Base-by-base conservation (phyloP, 1,139 yeast species). In the Pichia sp. region DNA sequence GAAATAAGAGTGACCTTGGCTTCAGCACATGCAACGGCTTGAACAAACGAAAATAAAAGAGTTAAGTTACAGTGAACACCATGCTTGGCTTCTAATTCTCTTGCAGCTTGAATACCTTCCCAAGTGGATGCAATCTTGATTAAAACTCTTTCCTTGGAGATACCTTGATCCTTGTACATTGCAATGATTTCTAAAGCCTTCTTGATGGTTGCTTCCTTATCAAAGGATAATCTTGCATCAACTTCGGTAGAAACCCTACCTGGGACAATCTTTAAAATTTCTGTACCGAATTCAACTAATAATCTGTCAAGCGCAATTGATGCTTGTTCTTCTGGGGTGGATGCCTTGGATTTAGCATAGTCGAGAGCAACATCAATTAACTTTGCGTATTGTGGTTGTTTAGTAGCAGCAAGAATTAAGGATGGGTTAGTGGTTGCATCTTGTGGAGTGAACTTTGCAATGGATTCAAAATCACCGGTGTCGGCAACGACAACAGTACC, bases 371-470 rank as follows among this genome's bases (percentile, higher is more conserved):
- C 77, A 68, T 92, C 97, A 60, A 92, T 87, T 69, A 92, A 79
- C 68, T 80, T 77, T 57, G 96, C 84, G 73, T 92, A 92, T 65
- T 85, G 90, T 48, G 92, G 72, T 75, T 89, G 87, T 72, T 85
- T 87, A 54, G 97, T 68, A 55, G 98, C 98, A 58, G 97, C 97
- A 65, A 94, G 78, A 66, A 92, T 92, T 75, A 92, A 79, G 42
- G 98, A 90, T 60, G 99, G 98, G 77, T 92, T 92, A 70, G 99
- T 92, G 66, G 98, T 92, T 59, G 98, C 96, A 72, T 92, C 98
- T 76, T 92, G 97, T 60, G 98, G 98, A 64, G 92, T 88, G 77
- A 85, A 92, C 73, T 89, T 88, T 67, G 97, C 96, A 68, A 92
- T 92, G 59, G 94, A 84, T 71, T 89, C 97, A 68, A 92, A 92